Percentiles rank a stretch among this genome's conserved stretches.
Evolutionary conservation across 768 basidiomycete species (phyloP).

Genomic region (Phylloporus sp.): DNA sequence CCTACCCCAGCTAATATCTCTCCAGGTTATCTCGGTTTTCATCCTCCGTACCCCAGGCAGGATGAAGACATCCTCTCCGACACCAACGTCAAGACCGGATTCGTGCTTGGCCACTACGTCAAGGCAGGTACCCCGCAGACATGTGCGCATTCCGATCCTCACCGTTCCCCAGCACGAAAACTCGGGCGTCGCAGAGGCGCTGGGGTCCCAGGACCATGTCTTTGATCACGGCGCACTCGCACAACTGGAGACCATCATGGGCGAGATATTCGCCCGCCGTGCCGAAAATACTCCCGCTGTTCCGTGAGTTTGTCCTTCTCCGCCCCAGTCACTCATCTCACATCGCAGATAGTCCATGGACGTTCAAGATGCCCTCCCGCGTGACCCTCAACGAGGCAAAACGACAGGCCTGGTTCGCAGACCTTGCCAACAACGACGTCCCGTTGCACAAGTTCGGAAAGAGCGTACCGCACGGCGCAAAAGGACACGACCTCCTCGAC

Average conservation of each 20-base stretch:
- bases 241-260: constrained; percentile 71
- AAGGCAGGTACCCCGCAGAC: constrained; percentile 56
- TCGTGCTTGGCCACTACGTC: constrained; percentile 48
- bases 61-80: constrained; percentile 71
- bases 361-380: constrained; percentile 77
- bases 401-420: constrained; percentile 77
- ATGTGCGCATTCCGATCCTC: no score
- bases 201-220: constrained; percentile 36
- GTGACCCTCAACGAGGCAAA: constrained; percentile 78
- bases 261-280: constrained; percentile 64
- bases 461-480: constrained; percentile 81
- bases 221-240: constrained; percentile 47
- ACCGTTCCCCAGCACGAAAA: constrained; percentile 21
- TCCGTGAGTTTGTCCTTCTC: constrained; percentile 46
- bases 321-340: background rate
- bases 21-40: constrained; percentile 69
- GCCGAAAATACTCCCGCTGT: constrained; percentile 51
- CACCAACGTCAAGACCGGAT: constrained; percentile 61
- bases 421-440: constrained; percentile 75
- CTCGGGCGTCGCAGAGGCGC: constrained; percentile 10
- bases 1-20: background rate
- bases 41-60: constrained; percentile 69
- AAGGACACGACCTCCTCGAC: constrained; percentile 79
- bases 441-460: constrained; percentile 79
- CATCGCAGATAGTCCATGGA: constrained; percentile 38